Evolutionary conservation across 1,284 basidiomycete species (phyloP).

Genomic region (Cerrena zonata): DNA sequence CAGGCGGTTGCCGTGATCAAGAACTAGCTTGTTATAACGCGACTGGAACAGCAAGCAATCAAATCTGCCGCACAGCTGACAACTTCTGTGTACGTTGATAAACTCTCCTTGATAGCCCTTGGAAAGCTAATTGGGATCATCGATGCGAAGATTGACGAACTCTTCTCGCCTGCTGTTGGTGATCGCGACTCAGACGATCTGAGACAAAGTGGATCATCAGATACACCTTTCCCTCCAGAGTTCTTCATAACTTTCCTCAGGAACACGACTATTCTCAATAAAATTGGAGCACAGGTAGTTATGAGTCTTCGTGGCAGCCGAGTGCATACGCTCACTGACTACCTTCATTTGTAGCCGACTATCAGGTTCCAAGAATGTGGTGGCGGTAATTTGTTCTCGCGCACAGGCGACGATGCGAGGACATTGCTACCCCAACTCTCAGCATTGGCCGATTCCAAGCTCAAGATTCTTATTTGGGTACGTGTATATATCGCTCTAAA

Average conservation of each 20-base stretch:
- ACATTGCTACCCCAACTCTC: conserved; percentile 49
- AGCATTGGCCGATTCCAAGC: conserved; percentile 43
- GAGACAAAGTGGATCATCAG: conserved; percentile 46
- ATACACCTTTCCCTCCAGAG: conserved; percentile 46
- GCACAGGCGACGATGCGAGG: conserved; percentile 49
- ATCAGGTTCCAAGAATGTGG: conserved; percentile 45
- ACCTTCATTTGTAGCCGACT: conserved; percentile 18
- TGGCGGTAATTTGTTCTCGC: conserved; percentile 39
- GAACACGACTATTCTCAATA: conserved; percentile 28
- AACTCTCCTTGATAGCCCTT: not conserved
- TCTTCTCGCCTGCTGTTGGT: conserved; percentile 46
- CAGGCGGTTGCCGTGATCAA: conserved; percentile 47
- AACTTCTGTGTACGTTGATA: conserved; percentile 46
- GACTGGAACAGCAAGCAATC: conserved; percentile 36
- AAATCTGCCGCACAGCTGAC: conserved; percentile 46
- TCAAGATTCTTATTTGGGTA: conserved; percentile 60
- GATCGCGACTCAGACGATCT: conserved; percentile 51
- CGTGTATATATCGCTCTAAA: conserved; percentile 9
- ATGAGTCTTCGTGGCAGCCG: too few species aligned
- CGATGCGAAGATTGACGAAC: conserved; percentile 39
- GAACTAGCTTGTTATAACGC: conserved; percentile 51
- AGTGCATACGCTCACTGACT: not conserved
- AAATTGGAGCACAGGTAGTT: conserved; percentile 44
- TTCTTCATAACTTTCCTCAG: conserved; percentile 47
- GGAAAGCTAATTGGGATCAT: conserved; percentile 6